phyloP scores from a whole-genome alignment of 2,329 filamentous ascomycete species.

The Alternaria arborescens region DNA sequence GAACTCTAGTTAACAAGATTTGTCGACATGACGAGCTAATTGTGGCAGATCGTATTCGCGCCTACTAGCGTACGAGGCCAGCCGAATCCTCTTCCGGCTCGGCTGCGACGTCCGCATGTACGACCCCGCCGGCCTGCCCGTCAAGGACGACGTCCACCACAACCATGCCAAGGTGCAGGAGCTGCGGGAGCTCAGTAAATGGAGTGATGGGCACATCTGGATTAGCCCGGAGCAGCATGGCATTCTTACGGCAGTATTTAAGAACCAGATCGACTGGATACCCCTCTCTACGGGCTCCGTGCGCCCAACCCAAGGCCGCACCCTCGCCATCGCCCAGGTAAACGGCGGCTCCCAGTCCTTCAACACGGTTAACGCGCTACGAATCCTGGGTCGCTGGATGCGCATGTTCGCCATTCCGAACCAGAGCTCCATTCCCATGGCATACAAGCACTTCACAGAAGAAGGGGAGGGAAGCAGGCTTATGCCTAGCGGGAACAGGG shows the following conservation, averaged over 20 bases:
- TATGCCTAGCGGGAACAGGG: conserved; percentile 65
- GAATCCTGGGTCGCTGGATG: conserved; percentile 74
- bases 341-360: conserved; percentile 73
- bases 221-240: conserved; percentile 73
- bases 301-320: conserved; percentile 71
- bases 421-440: conserved; percentile 69
- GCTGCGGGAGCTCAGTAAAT: conserved; percentile 66
- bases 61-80: conserved; percentile 67
- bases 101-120: conserved; percentile 73
- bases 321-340: conserved; percentile 69
- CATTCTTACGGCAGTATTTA: conserved; percentile 71
- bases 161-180: conserved; percentile 69
- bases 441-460: conserved; percentile 68
- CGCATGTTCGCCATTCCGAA: conserved; percentile 74
- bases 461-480: conserved; percentile 57
- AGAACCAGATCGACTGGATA: conserved; percentile 76
- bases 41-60: conserved; percentile 65
- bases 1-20: too few relatives aligned
- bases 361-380: conserved; percentile 72
- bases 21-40: background rate
- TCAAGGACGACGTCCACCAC: conserved; percentile 70
- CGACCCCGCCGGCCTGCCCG: conserved; percentile 65
- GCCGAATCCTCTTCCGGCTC: conserved; percentile 68
- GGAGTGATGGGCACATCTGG: conserved; percentile 74
- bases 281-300: conserved; percentile 68